A percentile compares a stretch with the other conserved stretches of the same genome.
phyloP scores from a whole-genome alignment of 441 rosid genomes.

The Bocquillonia castaneifolia region DNA sequence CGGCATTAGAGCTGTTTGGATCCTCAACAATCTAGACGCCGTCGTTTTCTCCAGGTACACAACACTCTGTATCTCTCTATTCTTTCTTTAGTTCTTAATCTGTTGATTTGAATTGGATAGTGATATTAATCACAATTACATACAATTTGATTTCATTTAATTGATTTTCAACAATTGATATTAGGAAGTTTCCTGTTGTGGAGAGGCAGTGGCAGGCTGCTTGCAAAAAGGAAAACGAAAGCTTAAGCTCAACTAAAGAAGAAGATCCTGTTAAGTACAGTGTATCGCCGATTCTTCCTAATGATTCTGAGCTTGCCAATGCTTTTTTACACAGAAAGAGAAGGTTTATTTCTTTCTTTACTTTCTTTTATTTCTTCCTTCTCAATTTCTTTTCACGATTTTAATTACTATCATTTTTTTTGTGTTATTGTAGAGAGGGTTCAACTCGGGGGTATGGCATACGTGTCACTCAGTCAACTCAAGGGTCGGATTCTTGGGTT shows the following conservation, averaged over 20 bases:
- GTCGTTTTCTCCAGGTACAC: constrained; percentile 80
- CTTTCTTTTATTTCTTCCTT: neutral
- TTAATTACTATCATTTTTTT: too few species aligned
- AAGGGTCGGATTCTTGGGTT: constrained; percentile 90
- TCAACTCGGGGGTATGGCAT: constrained; percentile 74
- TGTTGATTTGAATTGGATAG: constrained; percentile 5
- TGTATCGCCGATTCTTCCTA: constrained; percentile 42
- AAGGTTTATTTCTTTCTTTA: constrained; percentile 35
- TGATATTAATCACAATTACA: too few species aligned
- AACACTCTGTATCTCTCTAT: neutral
- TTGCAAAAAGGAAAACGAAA: constrained; percentile 45
- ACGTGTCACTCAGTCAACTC: constrained; percentile 55
- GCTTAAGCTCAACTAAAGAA: constrained; percentile 14
- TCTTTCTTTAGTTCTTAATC: neutral
- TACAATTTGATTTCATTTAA: neutral
- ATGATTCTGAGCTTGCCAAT: constrained; percentile 60
- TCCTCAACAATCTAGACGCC: constrained; percentile 64
- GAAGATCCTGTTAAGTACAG: constrained; percentile 32
- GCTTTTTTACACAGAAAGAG: constrained; percentile 59
- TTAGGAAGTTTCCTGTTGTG: constrained; percentile 82
- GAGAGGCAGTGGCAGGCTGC: constrained; percentile 70
- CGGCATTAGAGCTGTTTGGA: constrained; percentile 77
- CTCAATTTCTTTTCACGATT: neutral
- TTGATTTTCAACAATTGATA: neutral
- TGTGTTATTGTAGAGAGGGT: constrained; percentile 55